A percentile compares a stretch with the other conserved stretches of the same genome.
Evolutionary conservation across 768 basidiomycete genomes (phyloP).

Genomic region (Auricularia auricula-judae): DNA sequence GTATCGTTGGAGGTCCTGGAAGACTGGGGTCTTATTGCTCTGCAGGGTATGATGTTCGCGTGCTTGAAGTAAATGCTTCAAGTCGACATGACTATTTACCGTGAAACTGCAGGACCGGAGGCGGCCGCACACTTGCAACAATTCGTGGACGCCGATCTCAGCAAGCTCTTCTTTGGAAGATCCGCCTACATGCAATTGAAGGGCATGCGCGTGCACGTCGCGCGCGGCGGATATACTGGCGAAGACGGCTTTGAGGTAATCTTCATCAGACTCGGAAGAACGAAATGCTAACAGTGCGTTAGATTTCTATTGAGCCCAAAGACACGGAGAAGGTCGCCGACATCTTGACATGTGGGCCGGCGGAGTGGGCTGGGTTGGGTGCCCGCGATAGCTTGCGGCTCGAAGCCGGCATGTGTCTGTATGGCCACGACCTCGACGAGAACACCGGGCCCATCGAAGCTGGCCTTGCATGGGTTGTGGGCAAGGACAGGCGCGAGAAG

Average conservation of each 20-base stretch:
- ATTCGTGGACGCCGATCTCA: constrained; percentile 65
- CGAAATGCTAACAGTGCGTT: not conserved
- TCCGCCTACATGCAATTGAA: constrained; percentile 73
- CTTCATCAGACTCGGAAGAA: not conserved
- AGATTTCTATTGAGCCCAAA: constrained; percentile 84
- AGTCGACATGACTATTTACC: not conserved
- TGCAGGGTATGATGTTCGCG: constrained; percentile 55
- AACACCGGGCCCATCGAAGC: constrained; percentile 81
- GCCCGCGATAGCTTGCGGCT: constrained; percentile 89
- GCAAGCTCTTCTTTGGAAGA: constrained; percentile 69
- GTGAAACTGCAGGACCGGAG: constrained; percentile 51
- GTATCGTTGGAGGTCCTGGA: constrained; percentile 79
- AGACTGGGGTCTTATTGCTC: constrained; percentile 76
- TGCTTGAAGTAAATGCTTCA: not conserved
- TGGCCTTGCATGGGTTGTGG: constrained; percentile 86
- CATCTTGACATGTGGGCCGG: constrained; percentile 43
- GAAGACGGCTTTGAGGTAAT: constrained; percentile 94
- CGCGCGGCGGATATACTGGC: constrained; percentile 93
- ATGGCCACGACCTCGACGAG: constrained; percentile 91
- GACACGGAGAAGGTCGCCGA: constrained; percentile 62
- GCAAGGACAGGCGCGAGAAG: constrained; percentile 65
- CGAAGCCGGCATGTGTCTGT: constrained; percentile 95
- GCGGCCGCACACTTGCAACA: constrained; percentile 71
- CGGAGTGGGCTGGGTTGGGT: constrained; percentile 79
- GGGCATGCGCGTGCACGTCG: constrained; percentile 68